phyloP scores from a whole-genome alignment of 1,284 basidiomycete species.

The Mycena sp. region DNA sequence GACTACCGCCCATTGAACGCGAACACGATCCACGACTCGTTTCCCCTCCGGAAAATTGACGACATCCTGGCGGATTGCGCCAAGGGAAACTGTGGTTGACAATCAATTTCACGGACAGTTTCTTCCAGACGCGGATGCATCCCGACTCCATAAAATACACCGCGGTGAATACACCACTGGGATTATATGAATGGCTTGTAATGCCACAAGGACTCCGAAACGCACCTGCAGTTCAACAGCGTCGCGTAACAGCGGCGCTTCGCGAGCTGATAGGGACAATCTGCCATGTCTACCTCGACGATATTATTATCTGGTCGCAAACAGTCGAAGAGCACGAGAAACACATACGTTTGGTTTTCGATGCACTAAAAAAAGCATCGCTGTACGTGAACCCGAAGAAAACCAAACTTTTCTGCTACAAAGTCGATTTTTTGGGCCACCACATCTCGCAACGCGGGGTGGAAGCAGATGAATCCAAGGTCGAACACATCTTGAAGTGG shows the following conservation, averaged over 20 bases:
- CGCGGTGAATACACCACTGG: conserved; percentile 48
- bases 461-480: conserved; percentile 44
- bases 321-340: conserved; percentile 45
- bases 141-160: conserved; percentile 48
- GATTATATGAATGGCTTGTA: conserved; percentile 51
- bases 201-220: conserved; percentile 49
- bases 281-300: conserved; percentile 53
- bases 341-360: conserved; percentile 38
- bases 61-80: conserved; percentile 13
- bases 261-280: conserved; percentile 30
- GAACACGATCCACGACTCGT: conserved; percentile 45
- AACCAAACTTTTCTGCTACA: conserved; percentile 24
- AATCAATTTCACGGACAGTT: conserved; percentile 6
- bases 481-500: conserved; percentile 47
- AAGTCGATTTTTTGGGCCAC: conserved; percentile 27
- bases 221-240: conserved; percentile 7
- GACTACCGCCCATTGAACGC: conserved; percentile 48
- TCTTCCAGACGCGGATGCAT: conserved; percentile 49
- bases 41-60: conserved; percentile 14
- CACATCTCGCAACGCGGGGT: conserved; percentile 40
- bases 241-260: conserved; percentile 2
- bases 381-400: conserved; percentile 44
- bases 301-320: conserved; percentile 54
- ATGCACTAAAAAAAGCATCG: conserved; percentile 30
- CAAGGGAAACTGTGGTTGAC: conserved; percentile 11